Base-by-base conservation (phyloP, 306 rosid genomes). In the Begonia peltatifolia region DNA sequence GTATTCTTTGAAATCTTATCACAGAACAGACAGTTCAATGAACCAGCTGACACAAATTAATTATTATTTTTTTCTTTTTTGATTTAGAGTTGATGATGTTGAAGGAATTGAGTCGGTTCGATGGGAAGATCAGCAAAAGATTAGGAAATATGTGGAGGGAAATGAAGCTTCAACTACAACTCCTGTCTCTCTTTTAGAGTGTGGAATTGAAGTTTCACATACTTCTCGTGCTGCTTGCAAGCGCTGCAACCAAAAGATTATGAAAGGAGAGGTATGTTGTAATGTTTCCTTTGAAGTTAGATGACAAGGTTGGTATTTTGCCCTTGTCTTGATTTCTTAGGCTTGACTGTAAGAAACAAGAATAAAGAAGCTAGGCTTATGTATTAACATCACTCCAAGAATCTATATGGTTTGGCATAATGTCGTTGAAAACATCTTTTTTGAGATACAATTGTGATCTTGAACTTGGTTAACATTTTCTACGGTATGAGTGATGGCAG, bases 91-190 rank as follows among this genome's bases (percentile, higher is more conserved):
- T 66, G 99, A 79, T 63, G 99, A 90, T 49, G 84, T 86, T 65
- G 99, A 90, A 67, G 87, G 92, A 74, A 13, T 85, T 11, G 95
- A 90, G 73, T 66, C 52, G 17, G 79, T 90, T 23, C 84, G 99
- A 14, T 90, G 99, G 99, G 94, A 90, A 42, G 95, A 90, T 61
- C 99, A 90, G 68, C 84, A 83, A 80, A 83, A 70, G 67, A 73
- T 90, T 58, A 78, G 94, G 62, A 61, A 75, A 54, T 86, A 90
- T 71, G 69, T 83, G 52, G 84, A 86, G 74, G 64, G 38, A 20
- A 69, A 64, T 9, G 74, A 38, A 9, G 41, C 77, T 46, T 4
- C 61, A 7, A 30, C 14, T 0, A 60, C 58, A 13, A 68, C 77
- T 50, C 46, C 25, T 50, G 38, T 30, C 64, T 67, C 68, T 41